Base-by-base conservation (phyloP, 2,329 filamentous ascomycete species). In the Cercospora zeina region DNA sequence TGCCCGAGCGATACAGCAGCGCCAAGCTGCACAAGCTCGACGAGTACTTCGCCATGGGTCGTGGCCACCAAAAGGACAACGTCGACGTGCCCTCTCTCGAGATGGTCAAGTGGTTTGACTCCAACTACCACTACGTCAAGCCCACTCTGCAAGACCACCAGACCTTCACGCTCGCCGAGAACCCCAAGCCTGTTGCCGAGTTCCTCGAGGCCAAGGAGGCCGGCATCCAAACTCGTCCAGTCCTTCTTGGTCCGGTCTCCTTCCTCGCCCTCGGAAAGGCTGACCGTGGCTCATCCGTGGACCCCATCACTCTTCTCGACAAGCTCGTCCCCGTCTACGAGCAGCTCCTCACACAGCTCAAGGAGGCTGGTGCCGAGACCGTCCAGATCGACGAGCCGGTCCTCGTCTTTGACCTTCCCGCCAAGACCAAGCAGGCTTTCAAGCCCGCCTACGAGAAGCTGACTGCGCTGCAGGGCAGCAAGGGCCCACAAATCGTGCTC, bases 71-170 rank as follows among this genome's bases (percentile, higher is more conserved):
- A 83, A 96, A 91, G 87, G 87, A 88, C 76, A 87, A 90, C 79
- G 85, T 97, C 73, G 95, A 99, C 80, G 95, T 97, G 70, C 91
- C 93, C 72, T 77, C 65, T n/a, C 66, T 72, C 55, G 95, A 99
- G 86, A 99, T 99, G 95, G 95, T 99, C 75, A 99, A 99, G 86
- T 99, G 95, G 95, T 99, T 99, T 78, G 95, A 99, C 86, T 96
- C 92, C 70, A 99, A 99, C 89, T 99, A 99, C 89, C 95, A 97
- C 87, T 99, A 99, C 81, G 95, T 97, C 83, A 97, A 97, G 88
- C 95, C 95, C 69, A 97, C 95, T 67, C 87, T 99, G 71, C 92
- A 97, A 82, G 89, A 97, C 83, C 89, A 90, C 85, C 95, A 99
- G 87, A 88, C 85, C 76, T 99, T 99, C 88, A 93, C 89, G 82